These are phyloP conservation scores for Zymoseptoria crescenta DNA, from an alignment of 2,329 filamentous ascomycete species.

Conservation along the genomic window DNA sequence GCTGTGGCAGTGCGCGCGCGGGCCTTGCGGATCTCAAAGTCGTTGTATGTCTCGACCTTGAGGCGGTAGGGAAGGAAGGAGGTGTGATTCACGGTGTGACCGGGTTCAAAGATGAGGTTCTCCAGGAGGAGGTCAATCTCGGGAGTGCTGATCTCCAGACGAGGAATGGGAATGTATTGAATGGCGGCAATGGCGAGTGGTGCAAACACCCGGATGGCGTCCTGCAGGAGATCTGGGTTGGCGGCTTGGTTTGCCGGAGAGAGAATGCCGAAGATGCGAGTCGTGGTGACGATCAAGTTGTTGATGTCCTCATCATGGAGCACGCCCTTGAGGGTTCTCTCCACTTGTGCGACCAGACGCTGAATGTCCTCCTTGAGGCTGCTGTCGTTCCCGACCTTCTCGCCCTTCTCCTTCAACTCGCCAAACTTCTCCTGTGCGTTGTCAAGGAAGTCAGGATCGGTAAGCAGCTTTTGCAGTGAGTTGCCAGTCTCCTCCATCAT, in stretches of 20 bases:
- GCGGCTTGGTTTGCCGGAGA: slow-evolving; percentile 57
- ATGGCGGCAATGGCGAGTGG: slow-evolving; percentile 68
- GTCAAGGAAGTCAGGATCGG: slow-evolving; percentile 78
- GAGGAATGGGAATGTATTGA: slow-evolving; percentile 82
- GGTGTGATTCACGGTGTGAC: slow-evolving; percentile 70
- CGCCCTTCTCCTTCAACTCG: slow-evolving; percentile 50
- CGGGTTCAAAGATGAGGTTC: slow-evolving; percentile 84
- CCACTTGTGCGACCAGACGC: slow-evolving; percentile 59
- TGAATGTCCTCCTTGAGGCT: slow-evolving; percentile 67
- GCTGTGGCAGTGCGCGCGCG: slow-evolving; percentile 61
- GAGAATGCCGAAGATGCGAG: slow-evolving; percentile 60
- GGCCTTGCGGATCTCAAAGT: slow-evolving; percentile 76
- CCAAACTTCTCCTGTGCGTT: slow-evolving; percentile 59
- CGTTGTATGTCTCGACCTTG: slow-evolving; percentile 74
- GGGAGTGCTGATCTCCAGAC: slow-evolving; percentile 78
- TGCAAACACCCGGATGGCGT: slow-evolving; percentile 71
- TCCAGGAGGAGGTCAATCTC: slow-evolving; percentile 80
- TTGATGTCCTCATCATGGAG: slow-evolving; percentile 64
- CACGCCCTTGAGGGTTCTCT: slow-evolving; percentile 60
- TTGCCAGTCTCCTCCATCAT: slow-evolving; percentile 66
- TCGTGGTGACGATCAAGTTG: slow-evolving; percentile 58
- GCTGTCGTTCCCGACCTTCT: slow-evolving; percentile 55
- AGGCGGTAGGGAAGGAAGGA: slow-evolving; percentile 85
- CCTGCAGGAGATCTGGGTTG: slow-evolving; percentile 65
- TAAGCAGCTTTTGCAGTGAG: slow-evolving; percentile 71